These are phyloP conservation scores for Cokeromyces recurvatus DNA, from an alignment of 371 early-diverging fungal species.

Conservation along the genomic window DNA sequence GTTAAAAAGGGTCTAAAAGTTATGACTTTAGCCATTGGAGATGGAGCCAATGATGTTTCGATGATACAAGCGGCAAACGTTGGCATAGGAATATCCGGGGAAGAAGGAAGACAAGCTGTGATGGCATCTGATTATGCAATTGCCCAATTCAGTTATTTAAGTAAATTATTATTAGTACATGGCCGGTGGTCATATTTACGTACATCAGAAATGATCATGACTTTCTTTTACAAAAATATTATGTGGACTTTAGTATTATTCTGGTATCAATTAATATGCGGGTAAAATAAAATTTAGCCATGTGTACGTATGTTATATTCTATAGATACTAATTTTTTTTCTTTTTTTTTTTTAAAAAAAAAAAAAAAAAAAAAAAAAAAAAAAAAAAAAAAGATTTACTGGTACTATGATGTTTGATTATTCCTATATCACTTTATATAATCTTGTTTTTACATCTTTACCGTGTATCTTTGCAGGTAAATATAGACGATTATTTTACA, in stretches of 20 bases:
- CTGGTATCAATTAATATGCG: constrained; percentile 78
- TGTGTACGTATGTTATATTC: constrained; percentile 32
- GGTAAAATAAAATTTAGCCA: constrained; percentile 27
- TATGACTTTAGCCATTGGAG: constrained; percentile 84
- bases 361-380: no score
- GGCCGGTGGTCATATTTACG: constrained; percentile 84
- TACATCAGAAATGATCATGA: constrained; percentile 72
- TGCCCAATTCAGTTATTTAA: constrained; percentile 76
- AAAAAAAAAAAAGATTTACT: constrained; percentile 34
- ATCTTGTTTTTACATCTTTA: constrained; percentile 71
- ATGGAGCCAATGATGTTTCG: constrained; percentile 91
- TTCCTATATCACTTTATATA: constrained; percentile 73
- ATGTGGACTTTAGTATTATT: constrained; percentile 76
- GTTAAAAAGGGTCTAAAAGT: constrained; percentile 59
- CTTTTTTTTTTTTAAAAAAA: no score
- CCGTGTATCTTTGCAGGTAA: constrained; percentile 62
- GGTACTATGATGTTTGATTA: constrained; percentile 78
- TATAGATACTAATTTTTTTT: not conserved
- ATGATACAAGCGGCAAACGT: constrained; percentile 93
- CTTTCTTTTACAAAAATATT: constrained; percentile 79
- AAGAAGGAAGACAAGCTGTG: constrained; percentile 90
- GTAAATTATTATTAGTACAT: constrained; percentile 72
- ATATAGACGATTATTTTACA: not conserved
- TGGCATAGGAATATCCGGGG: constrained; percentile 90
- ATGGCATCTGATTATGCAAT: constrained; percentile 90